A percentile compares a stretch with the other conserved stretches of the same genome.
phyloP scores from a whole-genome alignment of 306 rosid genomes.

The Acacia acuminata region DNA sequence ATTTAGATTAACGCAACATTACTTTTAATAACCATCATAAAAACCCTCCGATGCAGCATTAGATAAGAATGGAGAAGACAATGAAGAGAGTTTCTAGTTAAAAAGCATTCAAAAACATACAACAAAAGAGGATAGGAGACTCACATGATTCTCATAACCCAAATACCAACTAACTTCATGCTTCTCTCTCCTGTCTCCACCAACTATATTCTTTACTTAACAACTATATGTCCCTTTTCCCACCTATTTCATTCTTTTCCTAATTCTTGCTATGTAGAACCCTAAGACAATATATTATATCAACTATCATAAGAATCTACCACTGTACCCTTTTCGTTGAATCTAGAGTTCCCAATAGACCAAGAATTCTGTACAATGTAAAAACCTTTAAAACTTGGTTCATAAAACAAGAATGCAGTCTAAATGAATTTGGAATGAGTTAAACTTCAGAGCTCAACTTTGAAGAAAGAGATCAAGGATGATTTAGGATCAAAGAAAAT shows the following conservation, averaged over 20 bases:
- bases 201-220: background rate
- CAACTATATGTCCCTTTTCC: background rate
- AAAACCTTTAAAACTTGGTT: background rate
- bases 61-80: background rate
- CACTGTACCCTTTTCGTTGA: background rate
- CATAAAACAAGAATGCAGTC: background rate
- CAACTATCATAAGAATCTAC: background rate
- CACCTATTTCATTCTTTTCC: background rate
- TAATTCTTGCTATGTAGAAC: background rate
- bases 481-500: background rate
- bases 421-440: background rate
- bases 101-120: background rate
- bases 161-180: background rate
- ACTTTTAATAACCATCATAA: background rate
- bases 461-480: background rate
- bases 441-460: background rate
- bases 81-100: background rate
- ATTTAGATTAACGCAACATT: background rate
- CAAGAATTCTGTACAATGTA: background rate
- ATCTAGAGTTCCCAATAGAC: background rate
- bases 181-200: background rate
- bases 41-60: background rate
- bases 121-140: background rate
- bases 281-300: background rate
- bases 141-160: background rate